Conservation (phyloP, 768 basidiomycete genomes). For the Goffeauzyma gilvescens region DNA sequence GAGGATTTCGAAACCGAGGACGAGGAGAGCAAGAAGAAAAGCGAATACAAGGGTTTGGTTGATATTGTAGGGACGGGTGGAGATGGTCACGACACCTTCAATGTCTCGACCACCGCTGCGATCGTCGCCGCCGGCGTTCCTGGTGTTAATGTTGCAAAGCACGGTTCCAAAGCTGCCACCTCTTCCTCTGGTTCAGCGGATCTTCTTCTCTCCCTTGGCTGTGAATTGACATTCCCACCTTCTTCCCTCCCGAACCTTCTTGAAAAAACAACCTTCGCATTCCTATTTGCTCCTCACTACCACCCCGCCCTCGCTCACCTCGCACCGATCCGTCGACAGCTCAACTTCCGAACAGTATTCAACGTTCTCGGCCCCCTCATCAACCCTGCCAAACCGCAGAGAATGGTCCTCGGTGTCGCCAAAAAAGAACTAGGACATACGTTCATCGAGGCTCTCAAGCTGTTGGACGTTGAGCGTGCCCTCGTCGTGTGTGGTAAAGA, state of each 20-base stretch:
- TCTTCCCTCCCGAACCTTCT: conserved; percentile 37
- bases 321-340: conserved; percentile 61
- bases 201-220: conserved; percentile 64
- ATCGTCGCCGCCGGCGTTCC: conserved; percentile 80
- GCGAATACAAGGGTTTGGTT: conserved; percentile 33
- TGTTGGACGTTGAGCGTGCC: conserved; percentile 60
- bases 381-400: conserved; percentile 67
- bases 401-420: conserved; percentile 83
- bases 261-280: conserved; percentile 53
- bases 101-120: conserved; percentile 84
- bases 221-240: conserved; percentile 45
- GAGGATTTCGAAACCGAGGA: conserved; percentile 29
- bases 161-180: conserved; percentile 62
- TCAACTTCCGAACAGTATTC: conserved; percentile 93
- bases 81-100: conserved; percentile 88
- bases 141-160: conserved; percentile 87
- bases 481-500: conserved; percentile 87
- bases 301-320: conserved; percentile 68
- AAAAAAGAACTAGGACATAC: conserved; percentile 58
- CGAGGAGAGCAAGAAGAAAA: conserved; percentile 24
- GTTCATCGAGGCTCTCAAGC: conserved; percentile 55
- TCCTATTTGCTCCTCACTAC: conserved; percentile 84
- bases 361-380: conserved; percentile 85
- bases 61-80: conserved; percentile 91
- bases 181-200: conserved; percentile 90